phyloP scores from a whole-genome alignment of 805 yeast genomes.

The Jamesozyma spencerorum region DNA sequence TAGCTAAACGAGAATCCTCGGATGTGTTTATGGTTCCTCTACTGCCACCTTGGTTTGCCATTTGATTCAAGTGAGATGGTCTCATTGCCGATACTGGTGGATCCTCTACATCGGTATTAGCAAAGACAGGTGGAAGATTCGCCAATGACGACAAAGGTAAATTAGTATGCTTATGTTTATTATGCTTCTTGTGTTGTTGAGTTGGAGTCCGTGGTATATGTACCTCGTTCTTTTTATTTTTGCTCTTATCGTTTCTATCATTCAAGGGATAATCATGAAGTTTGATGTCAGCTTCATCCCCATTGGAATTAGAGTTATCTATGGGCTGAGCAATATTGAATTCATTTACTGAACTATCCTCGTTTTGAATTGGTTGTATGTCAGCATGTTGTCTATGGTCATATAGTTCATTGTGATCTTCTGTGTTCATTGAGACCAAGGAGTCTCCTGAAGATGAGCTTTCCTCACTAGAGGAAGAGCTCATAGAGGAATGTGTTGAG shows the following conservation, averaged over 20 bases:
- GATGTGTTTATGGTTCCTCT: too few species aligned
- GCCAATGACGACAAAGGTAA: too few species aligned
- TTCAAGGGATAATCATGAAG: not conserved
- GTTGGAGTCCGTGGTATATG: not conserved
- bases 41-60: not conserved
- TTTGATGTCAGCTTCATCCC: not conserved
- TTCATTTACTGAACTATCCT: constrained; percentile 2
- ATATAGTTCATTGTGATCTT: constrained; percentile 32
- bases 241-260: not conserved
- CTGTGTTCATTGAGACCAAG: constrained; percentile 32
- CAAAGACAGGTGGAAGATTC: too few species aligned
- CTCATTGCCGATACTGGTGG: not conserved
- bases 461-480: not conserved
- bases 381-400: constrained; percentile 44
- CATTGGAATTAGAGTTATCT: constrained; percentile 2
- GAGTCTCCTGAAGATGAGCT: constrained; percentile 19
- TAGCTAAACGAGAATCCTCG: not conserved
- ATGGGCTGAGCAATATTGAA: not conserved
- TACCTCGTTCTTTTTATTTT: not conserved
- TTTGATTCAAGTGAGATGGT: too few species aligned
- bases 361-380: constrained; percentile 31
- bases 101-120: not conserved
- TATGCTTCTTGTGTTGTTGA: not conserved
- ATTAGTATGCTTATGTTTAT: not conserved
- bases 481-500: constrained; percentile 1